Base-by-base conservation (phyloP, 2,329 filamentous ascomycete species). In the Aspergillus sp. region DNA sequence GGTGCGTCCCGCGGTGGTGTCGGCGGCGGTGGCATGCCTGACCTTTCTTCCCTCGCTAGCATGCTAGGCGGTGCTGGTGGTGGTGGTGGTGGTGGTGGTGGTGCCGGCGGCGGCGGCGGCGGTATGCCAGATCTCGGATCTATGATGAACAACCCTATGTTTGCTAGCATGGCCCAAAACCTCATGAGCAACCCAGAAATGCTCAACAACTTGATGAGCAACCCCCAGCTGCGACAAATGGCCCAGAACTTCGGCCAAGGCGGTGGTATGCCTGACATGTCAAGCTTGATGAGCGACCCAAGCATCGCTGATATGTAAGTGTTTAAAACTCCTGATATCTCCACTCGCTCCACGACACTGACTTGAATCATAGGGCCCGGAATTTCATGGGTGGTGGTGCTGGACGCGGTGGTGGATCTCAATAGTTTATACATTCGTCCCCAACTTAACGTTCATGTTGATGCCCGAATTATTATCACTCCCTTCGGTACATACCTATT, bases 111-210 rank as follows among this genome's bases (percentile, higher is more conserved):
- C 13, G 82, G 77, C 24, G 85, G 77, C 9, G 87, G 84, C 5
- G 87, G 83, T 54, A 95, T 96, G 89, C 92, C 93, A 12, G 93
- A 98, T 74, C 81, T 99, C 22, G 79, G 86, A 63, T 85, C 86
- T 62, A 87, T 99, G 74, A 96, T 98, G 92, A 92, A 82, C 81
- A 99, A 98, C 80, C 95, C 95, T 56, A 98, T 98, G 95, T 96
- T 99, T 79, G 86, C 92, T 51, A 90, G 85, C 79, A 97, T 98
- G 92, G 95, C 95, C 4, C 91, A 97, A 81, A 96, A 91, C 76
- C 78, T 99, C 55, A 98, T 98, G 95, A 91, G 87, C 78, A 97
- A 99, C 79, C 95, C 95, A 0, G 90, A 96, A 9, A 86, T 93
- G 81, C 89, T 98, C 86, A 84, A 82, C 73, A 95, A 92, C 74